Base-by-base conservation (phyloP, 78 protist species). In the Parvularia atlantis region DNA sequence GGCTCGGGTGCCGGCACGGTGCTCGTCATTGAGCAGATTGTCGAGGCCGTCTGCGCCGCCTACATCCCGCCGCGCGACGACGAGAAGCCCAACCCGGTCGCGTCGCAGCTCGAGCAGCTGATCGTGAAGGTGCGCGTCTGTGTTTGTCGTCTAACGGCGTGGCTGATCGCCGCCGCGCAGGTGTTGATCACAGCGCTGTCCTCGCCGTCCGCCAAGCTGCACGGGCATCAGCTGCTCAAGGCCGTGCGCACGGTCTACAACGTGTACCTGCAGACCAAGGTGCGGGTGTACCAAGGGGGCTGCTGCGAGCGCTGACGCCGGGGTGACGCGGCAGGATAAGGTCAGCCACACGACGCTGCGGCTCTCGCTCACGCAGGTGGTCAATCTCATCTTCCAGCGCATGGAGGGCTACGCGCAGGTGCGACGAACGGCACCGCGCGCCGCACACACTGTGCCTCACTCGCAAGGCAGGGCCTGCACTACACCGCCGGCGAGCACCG, bases 321-420 rank as follows among this genome's bases (percentile, higher is more conserved):
- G n/a, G 14, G 19, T 61, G 3, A 6, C 10, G 11, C 10, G 24
- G n/a, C 36, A 36, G 26, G 59, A 39, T 19, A 4, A 24, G 9
- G 46, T 62, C 48, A 80, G 71, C 46, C 85, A 74, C 6, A 70
- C 69, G 19, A 74, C 87, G 2, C 84, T 86, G 31, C 58, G 64
- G 53, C 84, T 78, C 28, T 43, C 86, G 28, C 80, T 85, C 20
- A 68, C 69, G 4, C 91, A 85, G 48, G 81, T 81, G 86, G 26
- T 81, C 30, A 50, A 56, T 36, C 63, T 59, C n/a, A 69, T 85
- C 35, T 81, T 61, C 31, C 52, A 5, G 77, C 68, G 81, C 33
- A 41, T 83, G 74, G 83, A 77, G n/a, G 22, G 31, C 66, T 1
- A 14, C 40, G 53, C n/a, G n/a, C 36, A 3, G 37, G 30, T 4